Conservation (phyloP, 345 rosid species). For the Linum tenue region DNA sequence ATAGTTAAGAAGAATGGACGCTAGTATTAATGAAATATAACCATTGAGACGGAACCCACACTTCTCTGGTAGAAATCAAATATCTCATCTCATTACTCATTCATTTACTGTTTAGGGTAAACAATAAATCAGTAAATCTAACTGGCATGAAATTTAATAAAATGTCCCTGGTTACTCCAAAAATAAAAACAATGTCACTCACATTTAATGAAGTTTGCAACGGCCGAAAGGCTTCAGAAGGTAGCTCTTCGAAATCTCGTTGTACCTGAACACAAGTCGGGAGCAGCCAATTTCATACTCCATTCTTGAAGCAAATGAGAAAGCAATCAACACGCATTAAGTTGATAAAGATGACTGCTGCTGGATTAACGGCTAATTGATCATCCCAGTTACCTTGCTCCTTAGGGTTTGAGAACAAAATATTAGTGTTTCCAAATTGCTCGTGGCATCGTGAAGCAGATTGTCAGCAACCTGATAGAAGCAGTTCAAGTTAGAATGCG, state of each 20-base stretch:
- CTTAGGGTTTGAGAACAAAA: conserved; percentile 99
- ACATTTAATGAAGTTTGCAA: conserved; percentile 76
- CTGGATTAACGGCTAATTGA: background rate
- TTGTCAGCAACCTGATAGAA: conserved; percentile 84
- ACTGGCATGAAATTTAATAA: background rate
- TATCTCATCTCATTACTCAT: background rate
- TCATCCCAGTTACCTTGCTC: conserved; percentile 70
- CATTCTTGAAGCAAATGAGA: background rate
- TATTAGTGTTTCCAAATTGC: conserved; percentile 93
- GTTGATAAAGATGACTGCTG: background rate
- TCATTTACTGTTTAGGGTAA: background rate
- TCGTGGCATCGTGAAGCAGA: conserved; percentile 89
- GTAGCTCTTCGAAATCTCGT: conserved; percentile 95
- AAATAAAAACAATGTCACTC: conserved; percentile 19
- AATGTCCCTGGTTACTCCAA: conserved; percentile 8
- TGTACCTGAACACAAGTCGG: conserved; percentile 57
- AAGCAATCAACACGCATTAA: background rate
- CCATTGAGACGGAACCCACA: background rate
- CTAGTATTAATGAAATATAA: background rate
- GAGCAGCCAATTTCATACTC: conserved; percentile 3
- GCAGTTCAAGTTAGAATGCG: background rate
- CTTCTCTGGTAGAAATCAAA: background rate
- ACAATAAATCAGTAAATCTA: too few species aligned
- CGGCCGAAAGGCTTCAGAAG: conserved; percentile 83
- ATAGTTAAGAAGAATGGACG: background rate